Percentiles rank a stretch among this genome's conserved stretches.
Conservation (phyloP, 2,329 filamentous ascomycete species). For the Trichoderma sp. region DNA sequence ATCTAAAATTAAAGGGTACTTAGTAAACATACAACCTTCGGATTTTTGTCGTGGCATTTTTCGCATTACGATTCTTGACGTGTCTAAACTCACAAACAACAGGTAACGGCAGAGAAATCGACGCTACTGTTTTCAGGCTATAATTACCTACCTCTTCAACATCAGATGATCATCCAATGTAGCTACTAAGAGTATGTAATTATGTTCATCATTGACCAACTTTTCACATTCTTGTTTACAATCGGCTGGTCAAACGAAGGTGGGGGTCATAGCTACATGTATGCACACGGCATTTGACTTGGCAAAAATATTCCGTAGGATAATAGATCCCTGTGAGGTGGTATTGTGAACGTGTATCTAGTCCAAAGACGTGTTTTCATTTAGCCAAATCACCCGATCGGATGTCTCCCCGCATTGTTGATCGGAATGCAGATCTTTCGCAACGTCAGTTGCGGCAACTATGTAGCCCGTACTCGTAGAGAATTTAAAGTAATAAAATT, state of each 20-base stretch:
- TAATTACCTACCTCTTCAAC: neutral
- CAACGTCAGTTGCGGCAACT: neutral
- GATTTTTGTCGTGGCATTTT: neutral
- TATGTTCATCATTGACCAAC: neutral
- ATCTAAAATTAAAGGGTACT: neutral
- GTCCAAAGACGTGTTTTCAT: neutral
- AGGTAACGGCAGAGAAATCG: neutral
- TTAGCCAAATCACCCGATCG: conserved; percentile 21
- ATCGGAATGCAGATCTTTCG: conserved; percentile 13
- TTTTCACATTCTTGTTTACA: neutral
- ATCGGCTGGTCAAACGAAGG: neutral
- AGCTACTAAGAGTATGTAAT: neutral
- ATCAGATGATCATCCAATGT: neutral
- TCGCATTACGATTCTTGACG: too few species aligned
- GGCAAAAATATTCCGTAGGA: conserved; percentile 14
- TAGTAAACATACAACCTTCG: neutral
- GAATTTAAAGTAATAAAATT: neutral
- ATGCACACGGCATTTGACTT: neutral
- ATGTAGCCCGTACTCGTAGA: neutral
- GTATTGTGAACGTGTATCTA: neutral
- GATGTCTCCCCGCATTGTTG: conserved; percentile 11
- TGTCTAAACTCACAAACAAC: neutral
- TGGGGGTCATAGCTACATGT: neutral
- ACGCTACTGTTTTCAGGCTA: conserved; percentile 9
- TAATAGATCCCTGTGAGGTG: conserved; percentile 18